These are phyloP conservation scores for Cytospora mali DNA, from an alignment of 2,329 filamentous ascomycete genomes.

Conservation along the genomic window DNA sequence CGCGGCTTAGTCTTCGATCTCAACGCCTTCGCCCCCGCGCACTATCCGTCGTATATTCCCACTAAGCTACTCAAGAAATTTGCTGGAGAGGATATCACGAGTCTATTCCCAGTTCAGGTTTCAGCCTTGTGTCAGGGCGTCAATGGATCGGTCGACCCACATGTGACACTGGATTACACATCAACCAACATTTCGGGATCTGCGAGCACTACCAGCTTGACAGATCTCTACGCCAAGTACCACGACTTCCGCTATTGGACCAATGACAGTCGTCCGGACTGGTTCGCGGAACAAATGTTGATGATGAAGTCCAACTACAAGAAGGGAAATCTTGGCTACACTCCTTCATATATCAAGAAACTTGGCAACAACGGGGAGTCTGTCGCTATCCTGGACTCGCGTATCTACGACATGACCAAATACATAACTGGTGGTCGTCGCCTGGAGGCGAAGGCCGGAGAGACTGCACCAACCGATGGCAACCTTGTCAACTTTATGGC, in stretches of 20 bases:
- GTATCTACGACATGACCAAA: constrained; percentile 86
- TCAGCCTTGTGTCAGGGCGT: constrained; percentile 85
- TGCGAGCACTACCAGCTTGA: constrained; percentile 63
- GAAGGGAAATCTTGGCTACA: constrained; percentile 87
- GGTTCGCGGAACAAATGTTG: constrained; percentile 89
- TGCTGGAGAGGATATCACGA: constrained; percentile 83
- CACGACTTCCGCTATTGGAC: constrained; percentile 90
- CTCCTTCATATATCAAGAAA: constrained; percentile 72
- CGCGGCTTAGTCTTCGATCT: constrained; percentile 90
- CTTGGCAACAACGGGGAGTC: constrained; percentile 64
- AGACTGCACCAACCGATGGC: constrained; percentile 46
- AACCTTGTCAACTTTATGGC: constrained; percentile 81
- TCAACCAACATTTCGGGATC: constrained; percentile 73
- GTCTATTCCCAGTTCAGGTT: constrained; percentile 91
- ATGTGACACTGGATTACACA: constrained; percentile 84
- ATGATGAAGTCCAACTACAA: constrained; percentile 74
- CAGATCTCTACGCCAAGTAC: constrained; percentile 76
- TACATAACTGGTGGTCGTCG: constrained; percentile 78
- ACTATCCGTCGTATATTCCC: constrained; percentile 72
- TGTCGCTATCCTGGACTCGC: constrained; percentile 76
- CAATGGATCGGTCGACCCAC: constrained; percentile 63
- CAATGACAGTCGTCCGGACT: constrained; percentile 82
- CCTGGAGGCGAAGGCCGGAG: constrained; percentile 58
- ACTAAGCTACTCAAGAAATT: constrained; percentile 73
- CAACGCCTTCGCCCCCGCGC: constrained; percentile 68